Evolutionary conservation across 2,329 filamentous ascomycete genomes (phyloP).

Genomic region (Rugonectria rugulosa): DNA sequence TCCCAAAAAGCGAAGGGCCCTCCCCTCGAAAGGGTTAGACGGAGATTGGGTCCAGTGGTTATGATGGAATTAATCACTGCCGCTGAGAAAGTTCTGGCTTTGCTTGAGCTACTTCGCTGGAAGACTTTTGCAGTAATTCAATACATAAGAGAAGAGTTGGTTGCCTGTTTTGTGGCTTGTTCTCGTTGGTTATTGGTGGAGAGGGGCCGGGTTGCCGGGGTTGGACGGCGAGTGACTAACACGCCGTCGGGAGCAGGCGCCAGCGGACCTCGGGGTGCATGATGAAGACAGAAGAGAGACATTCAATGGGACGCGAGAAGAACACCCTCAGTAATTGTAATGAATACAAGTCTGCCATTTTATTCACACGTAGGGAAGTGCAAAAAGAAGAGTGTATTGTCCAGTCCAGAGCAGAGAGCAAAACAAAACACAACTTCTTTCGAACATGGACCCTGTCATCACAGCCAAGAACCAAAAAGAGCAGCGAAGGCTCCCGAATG

Average conservation of each 20-base stretch:
- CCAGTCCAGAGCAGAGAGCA: too few relatives aligned
- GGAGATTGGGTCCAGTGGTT: neutral
- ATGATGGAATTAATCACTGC: neutral
- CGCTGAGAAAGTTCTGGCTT: too few relatives aligned
- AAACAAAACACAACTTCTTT: too few relatives aligned
- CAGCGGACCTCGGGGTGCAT: neutral
- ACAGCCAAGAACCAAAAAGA: neutral
- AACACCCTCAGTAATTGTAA: neutral
- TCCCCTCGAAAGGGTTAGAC: neutral
- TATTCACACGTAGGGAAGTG: neutral
- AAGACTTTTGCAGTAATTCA: neutral
- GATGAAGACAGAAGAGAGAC: neutral
- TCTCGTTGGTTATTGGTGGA: neutral
- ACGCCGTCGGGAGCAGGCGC: neutral
- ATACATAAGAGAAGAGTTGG: neutral
- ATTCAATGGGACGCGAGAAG: neutral
- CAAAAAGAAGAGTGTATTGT: neutral
- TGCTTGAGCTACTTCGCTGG: conserved; percentile 19
- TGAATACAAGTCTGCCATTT: too few relatives aligned
- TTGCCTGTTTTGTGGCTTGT: neutral
- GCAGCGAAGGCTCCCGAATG: conserved; percentile 6
- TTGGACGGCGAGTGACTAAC: neutral
- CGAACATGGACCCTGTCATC: neutral
- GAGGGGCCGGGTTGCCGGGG: neutral
- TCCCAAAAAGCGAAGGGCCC: conserved; percentile 23